These are phyloP conservation scores for Ramalina intermedia DNA, from an alignment of 495 filamentous ascomycete species.

Conservation along the genomic window DNA sequence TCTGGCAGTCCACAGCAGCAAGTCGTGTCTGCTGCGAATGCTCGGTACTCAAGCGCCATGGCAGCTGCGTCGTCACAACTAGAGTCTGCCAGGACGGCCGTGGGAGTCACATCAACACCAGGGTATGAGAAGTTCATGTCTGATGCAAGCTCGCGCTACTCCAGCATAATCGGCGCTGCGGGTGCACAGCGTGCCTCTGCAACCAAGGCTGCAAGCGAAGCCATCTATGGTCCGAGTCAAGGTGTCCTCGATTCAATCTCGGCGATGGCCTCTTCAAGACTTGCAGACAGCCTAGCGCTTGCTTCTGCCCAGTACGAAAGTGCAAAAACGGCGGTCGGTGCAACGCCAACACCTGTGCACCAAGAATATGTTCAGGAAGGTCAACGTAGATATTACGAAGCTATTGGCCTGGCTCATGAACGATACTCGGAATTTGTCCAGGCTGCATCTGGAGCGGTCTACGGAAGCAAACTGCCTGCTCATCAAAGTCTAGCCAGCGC, in stretches of 20 bases:
- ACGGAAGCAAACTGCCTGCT: slow-evolving; percentile 31
- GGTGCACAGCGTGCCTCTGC: slow-evolving; percentile 17
- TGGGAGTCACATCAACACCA: slow-evolving; percentile 22
- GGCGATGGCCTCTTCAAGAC: slow-evolving; percentile 48
- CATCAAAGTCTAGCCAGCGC: slow-evolving; percentile 18
- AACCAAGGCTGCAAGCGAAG: slow-evolving; percentile 22
- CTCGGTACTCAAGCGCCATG: slow-evolving; percentile 18
- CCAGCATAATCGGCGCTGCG: slow-evolving; percentile 14
- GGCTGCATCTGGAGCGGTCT: slow-evolving; percentile 48
- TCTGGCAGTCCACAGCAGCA: slow-evolving; percentile 23
- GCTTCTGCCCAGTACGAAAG: slow-evolving; percentile 52
- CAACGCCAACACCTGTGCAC: slow-evolving; percentile 38
- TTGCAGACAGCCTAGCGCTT: slow-evolving; percentile 45
- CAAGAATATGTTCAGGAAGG: slow-evolving; percentile 45
- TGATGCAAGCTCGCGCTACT: slow-evolving; percentile 15
- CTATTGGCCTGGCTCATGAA: slow-evolving; percentile 60
- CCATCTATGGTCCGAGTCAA: slow-evolving; percentile 23
- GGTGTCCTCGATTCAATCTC: slow-evolving; percentile 42
- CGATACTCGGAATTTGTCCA: slow-evolving; percentile 59
- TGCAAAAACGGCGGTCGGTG: slow-evolving; percentile 41
- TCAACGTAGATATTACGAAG: slow-evolving; percentile 62
- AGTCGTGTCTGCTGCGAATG: slow-evolving; percentile 22
- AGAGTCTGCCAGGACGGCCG: slow-evolving; percentile 38
- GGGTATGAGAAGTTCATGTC: slow-evolving; percentile 16
- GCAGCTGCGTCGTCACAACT: slow-evolving; percentile 42